Percentiles rank a stretch among this genome's conserved stretches.
Evolutionary conservation across 768 basidiomycete species (phyloP).

Genomic region (Pleurotus tuoliensis): DNA sequence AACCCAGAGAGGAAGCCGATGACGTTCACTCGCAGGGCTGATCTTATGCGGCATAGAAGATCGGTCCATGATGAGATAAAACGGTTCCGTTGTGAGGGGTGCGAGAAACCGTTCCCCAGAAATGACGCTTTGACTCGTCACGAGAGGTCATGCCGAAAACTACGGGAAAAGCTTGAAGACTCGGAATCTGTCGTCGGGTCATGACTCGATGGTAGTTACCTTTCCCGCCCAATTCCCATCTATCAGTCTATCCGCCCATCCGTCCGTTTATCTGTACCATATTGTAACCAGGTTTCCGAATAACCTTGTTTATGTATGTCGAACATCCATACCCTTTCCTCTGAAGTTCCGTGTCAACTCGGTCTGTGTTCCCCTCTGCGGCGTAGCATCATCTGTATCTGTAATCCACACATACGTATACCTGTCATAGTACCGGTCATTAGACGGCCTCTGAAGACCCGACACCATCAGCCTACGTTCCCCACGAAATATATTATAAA

Average conservation of each 20-base stretch:
- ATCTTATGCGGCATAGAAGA: neutral
- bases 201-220: neutral
- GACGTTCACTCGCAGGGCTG: neutral
- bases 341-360: too few relatives aligned
- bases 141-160: neutral
- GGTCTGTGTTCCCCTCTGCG: too few relatives aligned
- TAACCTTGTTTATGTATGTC: neutral
- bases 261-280: neutral
- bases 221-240: neutral
- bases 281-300: neutral
- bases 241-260: neutral
- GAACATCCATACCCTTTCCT: too few relatives aligned
- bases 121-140: neutral
- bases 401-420: too few relatives aligned
- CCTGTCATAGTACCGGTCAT: too few relatives aligned
- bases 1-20: neutral
- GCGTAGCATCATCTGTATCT: too few relatives aligned
- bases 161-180: neutral
- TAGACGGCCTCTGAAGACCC: too few relatives aligned
- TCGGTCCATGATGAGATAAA: neutral
- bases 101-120: neutral
- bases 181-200: neutral
- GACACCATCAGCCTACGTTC: too few relatives aligned
- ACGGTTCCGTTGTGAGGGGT: neutral
- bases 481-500: too few relatives aligned